Evolutionary conservation across 371 early-diverging fungal genomes (phyloP).

Genomic region (Dinochytrium kinnereticum): DNA sequence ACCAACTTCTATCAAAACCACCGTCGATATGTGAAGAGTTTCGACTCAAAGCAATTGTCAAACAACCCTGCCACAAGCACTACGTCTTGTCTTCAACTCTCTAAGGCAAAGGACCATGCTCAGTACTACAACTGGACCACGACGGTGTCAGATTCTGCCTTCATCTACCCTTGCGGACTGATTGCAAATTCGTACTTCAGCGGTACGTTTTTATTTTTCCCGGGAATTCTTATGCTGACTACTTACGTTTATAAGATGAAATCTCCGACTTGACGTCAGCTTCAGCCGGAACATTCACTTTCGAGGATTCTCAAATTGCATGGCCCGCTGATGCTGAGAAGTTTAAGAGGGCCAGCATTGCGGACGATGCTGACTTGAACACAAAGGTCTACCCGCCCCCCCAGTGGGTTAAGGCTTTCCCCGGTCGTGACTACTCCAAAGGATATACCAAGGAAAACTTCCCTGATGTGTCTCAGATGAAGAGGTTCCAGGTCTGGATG

Average conservation of each 20-base stretch:
- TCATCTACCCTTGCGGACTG: slow-evolving; percentile 93
- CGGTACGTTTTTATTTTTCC: too few relatives aligned
- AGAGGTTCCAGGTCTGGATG: slow-evolving; percentile 99
- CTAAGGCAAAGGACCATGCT: neutral
- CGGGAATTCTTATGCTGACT: too few relatives aligned
- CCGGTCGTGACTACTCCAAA: slow-evolving; percentile 31
- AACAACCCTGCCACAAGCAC: slow-evolving; percentile 1
- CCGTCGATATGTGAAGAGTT: slow-evolving; percentile 85
- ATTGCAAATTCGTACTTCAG: slow-evolving; percentile 98
- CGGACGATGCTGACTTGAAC: neutral
- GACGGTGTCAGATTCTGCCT: neutral
- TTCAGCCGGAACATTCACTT: neutral
- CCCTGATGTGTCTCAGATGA: slow-evolving; percentile 71
- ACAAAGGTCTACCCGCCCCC: slow-evolving; percentile 51
- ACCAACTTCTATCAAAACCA: slow-evolving; percentile 99
- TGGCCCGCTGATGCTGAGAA: slow-evolving; percentile 16
- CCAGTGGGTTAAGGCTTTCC: slow-evolving; percentile 45
- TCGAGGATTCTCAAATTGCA: slow-evolving; percentile 6
- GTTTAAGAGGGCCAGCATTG: neutral
- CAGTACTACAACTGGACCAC: neutral
- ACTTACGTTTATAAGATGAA: neutral
- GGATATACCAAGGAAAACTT: slow-evolving; percentile 67
- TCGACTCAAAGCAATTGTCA: slow-evolving; percentile 2
- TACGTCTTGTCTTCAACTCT: neutral
- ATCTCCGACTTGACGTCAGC: neutral